Conservation (phyloP, 225 moss, liverwort and hornwort genomes). For the Takakia lepidozioides region DNA sequence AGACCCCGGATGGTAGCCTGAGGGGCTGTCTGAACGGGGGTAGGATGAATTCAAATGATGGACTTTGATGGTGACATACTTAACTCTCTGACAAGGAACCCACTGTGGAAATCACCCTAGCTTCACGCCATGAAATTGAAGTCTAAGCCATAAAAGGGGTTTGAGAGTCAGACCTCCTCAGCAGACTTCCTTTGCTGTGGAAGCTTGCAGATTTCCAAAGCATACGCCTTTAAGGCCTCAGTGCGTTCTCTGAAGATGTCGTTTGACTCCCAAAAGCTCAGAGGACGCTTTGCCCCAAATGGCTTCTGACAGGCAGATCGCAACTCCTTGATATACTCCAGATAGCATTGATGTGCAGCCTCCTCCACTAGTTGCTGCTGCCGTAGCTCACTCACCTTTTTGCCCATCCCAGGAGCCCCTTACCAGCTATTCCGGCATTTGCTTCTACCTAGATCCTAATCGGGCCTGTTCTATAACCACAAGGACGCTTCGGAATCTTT, state of each 20-base stretch:
- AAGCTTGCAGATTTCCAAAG: constrained; percentile 32
- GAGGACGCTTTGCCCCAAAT: constrained; percentile 50
- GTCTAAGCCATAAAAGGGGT: no score
- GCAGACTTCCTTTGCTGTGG: constrained; percentile 64
- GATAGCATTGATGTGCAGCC: constrained; percentile 31
- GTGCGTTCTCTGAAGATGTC: constrained; percentile 43
- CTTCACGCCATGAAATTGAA: no score
- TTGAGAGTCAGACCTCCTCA: constrained; percentile 62
- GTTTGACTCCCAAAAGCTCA: constrained; percentile 50
- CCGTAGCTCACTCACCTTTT: constrained; percentile 65
- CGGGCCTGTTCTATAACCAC: no score
- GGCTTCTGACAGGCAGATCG: constrained; percentile 53
- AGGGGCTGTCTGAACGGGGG: no score
- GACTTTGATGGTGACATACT: no score
- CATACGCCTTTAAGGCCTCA: constrained; percentile 70
- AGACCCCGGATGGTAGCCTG: no score
- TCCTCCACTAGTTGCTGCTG: constrained; percentile 50
- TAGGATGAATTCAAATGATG: no score
- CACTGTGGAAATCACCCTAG: no score
- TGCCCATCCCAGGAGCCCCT: constrained; percentile 10
- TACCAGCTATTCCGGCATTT: no score
- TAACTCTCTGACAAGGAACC: no score
- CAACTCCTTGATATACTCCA: constrained; percentile 46
- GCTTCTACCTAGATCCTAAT: no score
- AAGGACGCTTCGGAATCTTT: no score